A percentile compares a stretch with the other conserved stretches of the same genome.
These are phyloP conservation scores for Apiotrichum brassicae DNA, from an alignment of 1,284 basidiomycete species.

Conservation along the genomic window DNA sequence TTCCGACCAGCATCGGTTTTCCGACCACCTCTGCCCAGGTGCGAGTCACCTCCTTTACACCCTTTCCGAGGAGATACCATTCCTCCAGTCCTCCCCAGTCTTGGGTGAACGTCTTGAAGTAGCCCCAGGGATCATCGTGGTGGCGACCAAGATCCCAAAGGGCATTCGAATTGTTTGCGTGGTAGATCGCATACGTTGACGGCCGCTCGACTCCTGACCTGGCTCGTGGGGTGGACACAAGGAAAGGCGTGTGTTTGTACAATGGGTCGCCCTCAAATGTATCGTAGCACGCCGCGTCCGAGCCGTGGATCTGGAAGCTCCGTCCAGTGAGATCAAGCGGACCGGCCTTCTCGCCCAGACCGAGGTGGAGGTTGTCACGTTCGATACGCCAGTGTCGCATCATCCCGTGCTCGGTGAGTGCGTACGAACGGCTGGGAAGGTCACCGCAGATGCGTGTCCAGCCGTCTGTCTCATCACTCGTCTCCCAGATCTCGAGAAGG, in stretches of 20 bases:
- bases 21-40: constrained; percentile 44
- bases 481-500: constrained; percentile 34
- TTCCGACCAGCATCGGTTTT: constrained; percentile 41
- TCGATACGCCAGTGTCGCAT: constrained; percentile 37
- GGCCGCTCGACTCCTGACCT: constrained; percentile 22
- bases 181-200: constrained; percentile 45
- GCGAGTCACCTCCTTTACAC: constrained; percentile 37
- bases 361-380: constrained; percentile 40
- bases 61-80: constrained; percentile 44
- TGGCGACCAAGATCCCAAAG: constrained; percentile 46
- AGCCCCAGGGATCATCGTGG: constrained; percentile 47
- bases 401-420: constrained; percentile 43
- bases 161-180: constrained; percentile 44
- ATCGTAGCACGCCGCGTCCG: constrained; percentile 47
- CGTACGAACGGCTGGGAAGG: constrained; percentile 43
- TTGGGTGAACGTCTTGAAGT: constrained; percentile 46
- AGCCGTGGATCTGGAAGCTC: constrained; percentile 38
- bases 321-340: constrained; percentile 44
- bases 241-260: constrained; percentile 50
- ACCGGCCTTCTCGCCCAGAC: constrained; percentile 48
- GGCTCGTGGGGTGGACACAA: constrained; percentile 37
- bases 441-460: constrained; percentile 36
- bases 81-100: constrained; percentile 48
- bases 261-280: constrained; percentile 46
- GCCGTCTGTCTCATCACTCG: constrained; percentile 15